These are phyloP conservation scores for Eutypa lata DNA, from an alignment of 2,329 filamentous ascomycete species.

Conservation along the genomic window DNA sequence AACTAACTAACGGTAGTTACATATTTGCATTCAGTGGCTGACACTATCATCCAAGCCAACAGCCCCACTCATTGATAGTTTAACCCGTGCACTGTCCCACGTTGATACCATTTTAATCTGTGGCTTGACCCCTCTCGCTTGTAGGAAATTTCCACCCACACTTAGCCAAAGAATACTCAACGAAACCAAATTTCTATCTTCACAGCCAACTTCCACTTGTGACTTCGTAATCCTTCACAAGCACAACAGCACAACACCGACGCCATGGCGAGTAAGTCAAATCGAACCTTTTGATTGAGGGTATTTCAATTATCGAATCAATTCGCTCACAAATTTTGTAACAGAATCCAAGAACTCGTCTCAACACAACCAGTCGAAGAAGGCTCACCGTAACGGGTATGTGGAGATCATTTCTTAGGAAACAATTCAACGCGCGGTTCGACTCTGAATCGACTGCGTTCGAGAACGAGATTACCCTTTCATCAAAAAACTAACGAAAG, in stretches of 20 bases:
- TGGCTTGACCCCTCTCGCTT: slow-evolving; percentile 26
- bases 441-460: background rate
- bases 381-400: slow-evolving; percentile 99
- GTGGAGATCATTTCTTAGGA: slow-evolving; percentile 31
- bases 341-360: slow-evolving; percentile 99
- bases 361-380: slow-evolving; percentile 97
- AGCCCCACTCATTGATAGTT: too few relatives aligned
- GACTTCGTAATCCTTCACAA: slow-evolving; percentile 19
- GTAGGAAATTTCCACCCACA: slow-evolving; percentile 29
- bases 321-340: slow-evolving; percentile 23
- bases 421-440: slow-evolving; percentile 8
- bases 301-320: background rate
- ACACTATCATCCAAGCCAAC: too few relatives aligned
- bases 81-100: background rate
- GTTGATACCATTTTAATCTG: background rate
- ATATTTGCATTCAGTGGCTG: too few relatives aligned
- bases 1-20: too few relatives aligned
- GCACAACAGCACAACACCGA: slow-evolving; percentile 29
- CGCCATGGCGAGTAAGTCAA: slow-evolving; percentile 68
- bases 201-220: slow-evolving; percentile 17
- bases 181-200: slow-evolving; percentile 17
- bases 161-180: slow-evolving; percentile 22
- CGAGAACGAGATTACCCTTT: background rate
- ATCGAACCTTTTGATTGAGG: background rate
- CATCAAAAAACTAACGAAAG: background rate